Conservation (phyloP, 129 eudicot genomes). For the Ambrosia artemisiifolia region DNA sequence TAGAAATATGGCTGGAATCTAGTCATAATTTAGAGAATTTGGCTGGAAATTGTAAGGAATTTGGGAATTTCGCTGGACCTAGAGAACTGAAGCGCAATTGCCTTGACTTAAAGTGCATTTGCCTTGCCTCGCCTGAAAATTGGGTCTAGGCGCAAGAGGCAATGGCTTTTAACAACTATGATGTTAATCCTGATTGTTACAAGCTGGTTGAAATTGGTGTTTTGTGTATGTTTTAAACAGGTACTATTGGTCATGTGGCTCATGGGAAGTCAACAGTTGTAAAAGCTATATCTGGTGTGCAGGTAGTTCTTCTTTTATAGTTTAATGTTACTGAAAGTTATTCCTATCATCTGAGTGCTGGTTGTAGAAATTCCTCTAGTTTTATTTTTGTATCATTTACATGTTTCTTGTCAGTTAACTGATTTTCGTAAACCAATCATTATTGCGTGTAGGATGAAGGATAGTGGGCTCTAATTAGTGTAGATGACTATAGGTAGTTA, state of each 20-base stretch:
- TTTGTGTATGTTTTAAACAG: slow-evolving; percentile 25
- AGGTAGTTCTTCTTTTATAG: slow-evolving; percentile 38
- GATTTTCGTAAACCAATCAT: background rate
- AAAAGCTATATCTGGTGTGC: slow-evolving; percentile 95
- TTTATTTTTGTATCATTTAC: background rate
- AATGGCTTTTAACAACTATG: too few species aligned
- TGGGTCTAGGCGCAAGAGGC: too few species aligned
- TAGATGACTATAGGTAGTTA: background rate
- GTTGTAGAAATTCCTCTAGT: background rate
- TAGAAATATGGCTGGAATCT: too few species aligned
- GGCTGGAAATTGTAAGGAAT: too few species aligned
- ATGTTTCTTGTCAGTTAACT: background rate
- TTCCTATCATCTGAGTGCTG: background rate
- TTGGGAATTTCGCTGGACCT: too few species aligned
- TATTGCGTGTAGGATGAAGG: background rate
- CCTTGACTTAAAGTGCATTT: too few species aligned
- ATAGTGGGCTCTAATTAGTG: background rate
- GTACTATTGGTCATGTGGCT: slow-evolving; percentile 99
- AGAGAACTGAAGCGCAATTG: too few species aligned
- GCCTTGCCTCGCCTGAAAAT: too few species aligned
- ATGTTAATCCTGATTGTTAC: too few species aligned
- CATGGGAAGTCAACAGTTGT: slow-evolving; percentile 98
- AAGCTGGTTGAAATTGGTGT: background rate
- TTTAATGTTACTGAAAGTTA: background rate
- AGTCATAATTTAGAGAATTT: too few species aligned